Evolutionary conservation across 2,329 filamentous ascomycete genomes (phyloP).

Genomic region (Sclerotinia glacialis): DNA sequence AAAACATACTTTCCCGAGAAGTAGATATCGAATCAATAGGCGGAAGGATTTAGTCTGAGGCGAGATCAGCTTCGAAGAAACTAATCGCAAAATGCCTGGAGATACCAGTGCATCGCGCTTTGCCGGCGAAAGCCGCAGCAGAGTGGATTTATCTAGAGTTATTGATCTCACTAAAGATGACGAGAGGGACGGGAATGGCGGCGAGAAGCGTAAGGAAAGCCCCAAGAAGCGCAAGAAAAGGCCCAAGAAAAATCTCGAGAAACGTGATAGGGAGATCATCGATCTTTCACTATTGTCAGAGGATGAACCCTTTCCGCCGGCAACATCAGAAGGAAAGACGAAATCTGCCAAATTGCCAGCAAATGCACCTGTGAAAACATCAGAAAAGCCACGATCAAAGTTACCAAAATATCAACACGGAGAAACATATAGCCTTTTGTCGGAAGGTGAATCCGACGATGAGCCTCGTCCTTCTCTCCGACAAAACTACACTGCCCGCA

Average conservation of each 20-base stretch:
- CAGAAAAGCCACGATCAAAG: neutral
- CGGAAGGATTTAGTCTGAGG: neutral
- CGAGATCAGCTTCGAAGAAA: neutral
- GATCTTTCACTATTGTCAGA: constrained; percentile 4
- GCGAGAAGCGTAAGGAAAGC: neutral
- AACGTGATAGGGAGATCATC: neutral
- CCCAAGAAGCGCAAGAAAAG: neutral
- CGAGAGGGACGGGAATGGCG: neutral
- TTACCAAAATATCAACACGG: neutral
- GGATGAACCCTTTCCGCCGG: neutral
- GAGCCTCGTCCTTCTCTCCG: neutral
- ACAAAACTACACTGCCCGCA: neutral
- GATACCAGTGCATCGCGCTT: neutral
- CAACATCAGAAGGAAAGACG: neutral
- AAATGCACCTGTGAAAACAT: neutral
- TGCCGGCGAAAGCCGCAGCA: neutral
- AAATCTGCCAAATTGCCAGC: neutral
- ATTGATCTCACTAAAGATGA: constrained; percentile 1
- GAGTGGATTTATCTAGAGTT: neutral
- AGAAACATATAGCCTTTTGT: constrained; percentile 8
- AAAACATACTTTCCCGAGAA: neutral
- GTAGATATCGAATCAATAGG: neutral
- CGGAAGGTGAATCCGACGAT: neutral
- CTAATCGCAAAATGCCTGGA: neutral
- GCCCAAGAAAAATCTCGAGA: neutral